Evolutionary conservation across 2,329 filamentous ascomycete species (phyloP).

Genomic region (Zalaria sp.): DNA sequence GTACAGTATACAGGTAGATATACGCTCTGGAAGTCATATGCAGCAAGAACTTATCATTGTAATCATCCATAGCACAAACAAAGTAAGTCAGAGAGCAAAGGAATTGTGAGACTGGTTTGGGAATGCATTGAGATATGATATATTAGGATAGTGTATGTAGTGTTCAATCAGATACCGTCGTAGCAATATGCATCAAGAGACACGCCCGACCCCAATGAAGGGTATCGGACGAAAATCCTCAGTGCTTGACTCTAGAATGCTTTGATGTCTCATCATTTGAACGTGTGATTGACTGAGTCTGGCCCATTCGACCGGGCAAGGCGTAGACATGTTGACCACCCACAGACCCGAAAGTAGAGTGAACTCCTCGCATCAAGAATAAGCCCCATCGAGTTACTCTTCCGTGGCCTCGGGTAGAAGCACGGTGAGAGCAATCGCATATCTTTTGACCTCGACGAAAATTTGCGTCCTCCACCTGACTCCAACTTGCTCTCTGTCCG

Average conservation of each 20-base stretch:
- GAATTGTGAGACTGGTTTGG: too few relatives aligned
- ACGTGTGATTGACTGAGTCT: constrained; percentile 37
- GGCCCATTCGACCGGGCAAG: constrained; percentile 56
- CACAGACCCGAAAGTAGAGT: constrained; percentile 30
- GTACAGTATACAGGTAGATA: too few relatives aligned
- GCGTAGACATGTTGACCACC: constrained; percentile 23
- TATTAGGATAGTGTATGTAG: constrained; percentile 1
- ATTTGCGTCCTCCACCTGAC: constrained; percentile 40
- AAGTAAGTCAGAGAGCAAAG: too few relatives aligned
- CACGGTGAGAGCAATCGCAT: constrained; percentile 72
- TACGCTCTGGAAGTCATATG: too few relatives aligned
- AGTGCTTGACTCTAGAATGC: constrained; percentile 98
- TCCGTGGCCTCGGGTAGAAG: constrained; percentile 15
- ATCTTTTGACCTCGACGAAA: constrained; percentile 92
- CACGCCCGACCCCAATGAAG: constrained; percentile 28
- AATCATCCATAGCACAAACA: too few relatives aligned
- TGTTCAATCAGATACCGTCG: constrained; percentile 20
- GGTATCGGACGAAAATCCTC: constrained; percentile 38
- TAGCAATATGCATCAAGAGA: constrained; percentile 17
- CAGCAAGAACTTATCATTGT: too few relatives aligned
- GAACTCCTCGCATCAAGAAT: constrained; percentile 98
- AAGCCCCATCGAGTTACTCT: constrained; percentile 99
- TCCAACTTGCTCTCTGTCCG: constrained; percentile 22
- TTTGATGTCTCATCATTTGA: constrained; percentile 69
- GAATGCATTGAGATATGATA: not conserved